Evolutionary conservation across 1,284 basidiomycete species (phyloP).

Genomic region (Cryptococcus hybrid): DNA sequence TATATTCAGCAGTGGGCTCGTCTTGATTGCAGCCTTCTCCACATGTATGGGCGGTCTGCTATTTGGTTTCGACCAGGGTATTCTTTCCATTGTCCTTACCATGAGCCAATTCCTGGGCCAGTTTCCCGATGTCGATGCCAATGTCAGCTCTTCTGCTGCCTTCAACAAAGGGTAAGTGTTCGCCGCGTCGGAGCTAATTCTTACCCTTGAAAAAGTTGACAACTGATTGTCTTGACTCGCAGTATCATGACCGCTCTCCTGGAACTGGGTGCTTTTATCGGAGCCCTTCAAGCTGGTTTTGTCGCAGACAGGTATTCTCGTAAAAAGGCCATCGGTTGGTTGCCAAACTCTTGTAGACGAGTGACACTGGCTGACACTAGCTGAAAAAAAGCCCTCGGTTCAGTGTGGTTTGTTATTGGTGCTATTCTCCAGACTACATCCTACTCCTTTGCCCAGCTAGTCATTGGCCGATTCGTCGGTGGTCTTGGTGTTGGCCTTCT

Average conservation of each 20-base stretch:
- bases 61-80: slow-evolving; percentile 27
- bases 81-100: slow-evolving; percentile 33
- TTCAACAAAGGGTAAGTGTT: slow-evolving; percentile 24
- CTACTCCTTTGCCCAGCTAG: slow-evolving; percentile 16
- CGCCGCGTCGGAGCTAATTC: neutral
- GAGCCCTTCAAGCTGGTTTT: slow-evolving; percentile 28
- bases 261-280: slow-evolving; percentile 39
- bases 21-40: slow-evolving; percentile 10
- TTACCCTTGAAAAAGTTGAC: neutral
- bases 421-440: slow-evolving; percentile 33
- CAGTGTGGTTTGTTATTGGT: slow-evolving; percentile 27
- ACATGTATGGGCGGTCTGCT: too few relatives aligned
- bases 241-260: slow-evolving; percentile 36
- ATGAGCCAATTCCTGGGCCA: slow-evolving; percentile 32
- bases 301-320: slow-evolving; percentile 32
- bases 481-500: slow-evolving; percentile 36
- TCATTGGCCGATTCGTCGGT: slow-evolving; percentile 31
- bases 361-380: neutral
- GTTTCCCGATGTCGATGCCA: slow-evolving; percentile 34
- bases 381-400: slow-evolving; percentile 15
- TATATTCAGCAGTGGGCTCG: slow-evolving; percentile 15
- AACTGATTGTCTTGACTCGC: neutral
- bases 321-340: slow-evolving; percentile 32
- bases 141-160: slow-evolving; percentile 9
- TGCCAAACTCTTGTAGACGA: neutral